Percentiles rank a stretch among this genome's conserved stretches.
Evolutionary conservation across 192 early-diverging fungal genomes (phyloP).

Genomic region (Allomyces macrogynus): DNA sequence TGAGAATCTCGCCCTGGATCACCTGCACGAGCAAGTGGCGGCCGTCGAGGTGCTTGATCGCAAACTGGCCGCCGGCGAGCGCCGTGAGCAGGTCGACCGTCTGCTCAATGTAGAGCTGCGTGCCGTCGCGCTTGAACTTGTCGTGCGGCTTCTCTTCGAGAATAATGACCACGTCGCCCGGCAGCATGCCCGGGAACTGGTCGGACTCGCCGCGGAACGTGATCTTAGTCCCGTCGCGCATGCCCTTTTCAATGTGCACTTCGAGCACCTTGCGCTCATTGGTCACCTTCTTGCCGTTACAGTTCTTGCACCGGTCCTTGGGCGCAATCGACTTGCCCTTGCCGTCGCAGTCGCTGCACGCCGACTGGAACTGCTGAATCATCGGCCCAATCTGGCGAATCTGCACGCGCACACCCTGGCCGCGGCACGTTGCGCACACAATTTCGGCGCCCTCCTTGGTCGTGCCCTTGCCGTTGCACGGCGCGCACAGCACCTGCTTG

Average conservation of each 20-base stretch:
- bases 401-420: slow-evolving; percentile 73
- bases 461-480: slow-evolving; percentile 89
- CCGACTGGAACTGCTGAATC: slow-evolving; percentile 99
- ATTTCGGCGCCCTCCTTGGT: slow-evolving; percentile 71
- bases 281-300: slow-evolving; percentile 71
- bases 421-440: slow-evolving; percentile 64
- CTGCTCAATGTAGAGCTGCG: slow-evolving; percentile 78
- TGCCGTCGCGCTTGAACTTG: slow-evolving; percentile 80
- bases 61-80: slow-evolving; percentile 81
- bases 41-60: slow-evolving; percentile 84
- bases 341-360: slow-evolving; percentile 77
- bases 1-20: slow-evolving; percentile 84
- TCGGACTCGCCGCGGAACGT: slow-evolving; percentile 90
- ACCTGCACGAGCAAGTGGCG: slow-evolving; percentile 71
- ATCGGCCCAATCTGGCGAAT: slow-evolving; percentile 95
- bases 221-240: slow-evolving; percentile 90
- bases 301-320: slow-evolving; percentile 75
- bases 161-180: slow-evolving; percentile 97
- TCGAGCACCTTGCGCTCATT: slow-evolving; percentile 91
- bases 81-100: slow-evolving; percentile 90
- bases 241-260: slow-evolving; percentile 95
- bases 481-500: slow-evolving; percentile 75
- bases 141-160: slow-evolving; percentile 85
- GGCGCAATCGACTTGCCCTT: slow-evolving; percentile 77
- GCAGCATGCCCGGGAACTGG: slow-evolving; percentile 75